Evolutionary conservation across 371 early-diverging fungal genomes (phyloP).

Genomic region (Apophysomyces variabilis): DNA sequence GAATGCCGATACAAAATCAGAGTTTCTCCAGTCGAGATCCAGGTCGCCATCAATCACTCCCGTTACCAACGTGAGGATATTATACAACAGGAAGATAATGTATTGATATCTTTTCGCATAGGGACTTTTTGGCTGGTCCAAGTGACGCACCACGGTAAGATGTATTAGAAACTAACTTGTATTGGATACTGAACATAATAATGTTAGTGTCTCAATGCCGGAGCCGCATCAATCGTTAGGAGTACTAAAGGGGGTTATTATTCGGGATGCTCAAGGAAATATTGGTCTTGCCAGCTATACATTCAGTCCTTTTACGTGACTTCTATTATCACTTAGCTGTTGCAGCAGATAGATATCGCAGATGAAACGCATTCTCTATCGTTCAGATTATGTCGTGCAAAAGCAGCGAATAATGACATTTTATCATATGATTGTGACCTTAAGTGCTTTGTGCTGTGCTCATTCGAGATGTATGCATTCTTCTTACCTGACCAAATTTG

Average conservation of each 20-base stretch:
- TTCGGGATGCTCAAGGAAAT: constrained; percentile 58
- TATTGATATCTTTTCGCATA: background rate
- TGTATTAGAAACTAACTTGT: background rate
- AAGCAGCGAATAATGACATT: too few species aligned
- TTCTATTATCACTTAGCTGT: background rate
- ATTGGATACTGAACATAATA: background rate
- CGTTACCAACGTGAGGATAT: constrained; percentile 41
- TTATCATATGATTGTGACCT: too few species aligned
- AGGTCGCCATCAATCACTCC: constrained; percentile 51
- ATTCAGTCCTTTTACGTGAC: constrained; percentile 33
- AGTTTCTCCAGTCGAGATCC: constrained; percentile 40
- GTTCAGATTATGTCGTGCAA: too few species aligned
- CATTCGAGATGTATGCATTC: too few species aligned
- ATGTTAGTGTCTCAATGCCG: constrained; percentile 47
- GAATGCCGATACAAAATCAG: constrained; percentile 3
- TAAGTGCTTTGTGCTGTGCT: too few species aligned
- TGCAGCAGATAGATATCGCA: too few species aligned
- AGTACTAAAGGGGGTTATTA: constrained; percentile 52
- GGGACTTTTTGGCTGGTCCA: constrained; percentile 56
- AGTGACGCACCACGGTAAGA: constrained; percentile 50
- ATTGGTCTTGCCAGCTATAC: constrained; percentile 56
- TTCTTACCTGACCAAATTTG: too few species aligned
- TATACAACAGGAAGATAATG: too few species aligned
- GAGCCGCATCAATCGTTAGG: constrained; percentile 56
- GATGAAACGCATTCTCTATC: too few species aligned